Evolutionary conservation across 805 yeast genomes (phyloP).

Genomic region (Teunomyces stri): DNA sequence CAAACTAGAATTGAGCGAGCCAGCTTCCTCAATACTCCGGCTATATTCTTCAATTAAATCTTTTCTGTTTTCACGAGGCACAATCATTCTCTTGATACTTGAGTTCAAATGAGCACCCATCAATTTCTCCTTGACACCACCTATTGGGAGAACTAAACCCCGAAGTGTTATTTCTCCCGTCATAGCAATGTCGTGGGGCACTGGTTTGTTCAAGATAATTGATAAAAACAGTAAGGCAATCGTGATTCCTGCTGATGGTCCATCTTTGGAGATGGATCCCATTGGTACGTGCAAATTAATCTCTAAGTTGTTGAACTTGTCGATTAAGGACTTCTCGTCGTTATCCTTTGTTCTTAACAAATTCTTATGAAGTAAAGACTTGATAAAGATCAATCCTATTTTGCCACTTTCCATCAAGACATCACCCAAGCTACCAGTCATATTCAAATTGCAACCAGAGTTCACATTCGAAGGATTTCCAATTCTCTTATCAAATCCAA

Average conservation of each 20-base stretch:
- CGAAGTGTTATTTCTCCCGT: conserved; percentile 83
- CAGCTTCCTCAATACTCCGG: conserved; percentile 32
- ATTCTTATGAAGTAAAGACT: conserved; percentile 45
- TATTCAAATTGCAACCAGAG: conserved; percentile 41
- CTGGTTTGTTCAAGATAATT: conserved; percentile 41
- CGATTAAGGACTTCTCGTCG: conserved; percentile 31
- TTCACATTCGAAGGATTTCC: conserved; percentile 21
- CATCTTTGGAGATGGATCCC: conserved; percentile 48
- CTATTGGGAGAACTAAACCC: conserved; percentile 77
- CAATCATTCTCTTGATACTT: conserved; percentile 55
- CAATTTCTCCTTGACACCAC: conserved; percentile 76
- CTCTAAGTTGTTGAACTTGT: conserved; percentile 52
- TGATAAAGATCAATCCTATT: conserved; percentile 73
- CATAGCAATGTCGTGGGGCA: conserved; percentile 62
- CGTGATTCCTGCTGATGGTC: conserved; percentile 51
- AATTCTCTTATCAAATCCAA: conserved; percentile 52
- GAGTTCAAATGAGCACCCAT: conserved; percentile 73
- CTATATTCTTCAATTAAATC: conserved; percentile 63
- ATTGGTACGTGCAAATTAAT: conserved; percentile 53
- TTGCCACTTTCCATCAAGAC: conserved; percentile 79
- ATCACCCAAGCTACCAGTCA: conserved; percentile 82
- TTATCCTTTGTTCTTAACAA: conserved; percentile 29
- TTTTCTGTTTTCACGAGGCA: conserved; percentile 68
- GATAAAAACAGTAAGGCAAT: conserved; percentile 49
- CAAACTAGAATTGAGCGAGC: conserved; percentile 17